Base-by-base conservation (phyloP, 169 alveolate species). In the Plasmodium malariae region DNA sequence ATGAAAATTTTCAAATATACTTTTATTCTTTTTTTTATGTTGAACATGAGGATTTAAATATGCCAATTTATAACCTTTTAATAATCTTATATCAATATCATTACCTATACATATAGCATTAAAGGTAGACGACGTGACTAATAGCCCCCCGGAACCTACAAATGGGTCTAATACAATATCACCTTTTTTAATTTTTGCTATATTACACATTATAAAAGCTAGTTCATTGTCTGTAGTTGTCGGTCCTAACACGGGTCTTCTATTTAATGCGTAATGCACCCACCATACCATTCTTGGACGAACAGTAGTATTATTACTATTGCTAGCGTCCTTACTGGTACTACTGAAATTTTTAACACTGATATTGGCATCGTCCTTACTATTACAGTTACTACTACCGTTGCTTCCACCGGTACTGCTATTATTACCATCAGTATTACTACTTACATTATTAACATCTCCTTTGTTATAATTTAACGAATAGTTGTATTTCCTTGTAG, bases 241-340 rank as follows among this genome's bases (percentile, higher is more conserved):
- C 2, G 99, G 99, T n/a, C 99, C 99, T 28, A 98, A 92, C 68
- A 98, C 97, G 3, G 99, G 99, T 40, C 99, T 93, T 14, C 91
- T 91, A 28, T 96, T 95, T 59, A 98, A 95, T 51, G 95, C 94
- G 86, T 96, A 98, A 62, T 95, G 92, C 48, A 94, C 76, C 98
- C 98, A 96, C 97, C 97, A 96, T 7, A 89, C 63, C 12, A 74
- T 19, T 24, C 74, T 70, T 43, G 78, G 34, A 7, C 86, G 78
- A 51, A 86, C 87, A n/a, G 40, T 67, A 21, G 51, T 49, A 6
- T 28, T 45, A 5, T 60, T 49, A 24, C 40, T 21, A 21, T 57
- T 71, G 4, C 68, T 49, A 12, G 26, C 65, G 12, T 71, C 57
- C 28, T 74, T 78, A n/a, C n/a, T n/a, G 24, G 49, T 71, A 30